Conservation (phyloP, 225 moss, liverwort and hornwort species). For the Marchantia polymorpha region DNA sequence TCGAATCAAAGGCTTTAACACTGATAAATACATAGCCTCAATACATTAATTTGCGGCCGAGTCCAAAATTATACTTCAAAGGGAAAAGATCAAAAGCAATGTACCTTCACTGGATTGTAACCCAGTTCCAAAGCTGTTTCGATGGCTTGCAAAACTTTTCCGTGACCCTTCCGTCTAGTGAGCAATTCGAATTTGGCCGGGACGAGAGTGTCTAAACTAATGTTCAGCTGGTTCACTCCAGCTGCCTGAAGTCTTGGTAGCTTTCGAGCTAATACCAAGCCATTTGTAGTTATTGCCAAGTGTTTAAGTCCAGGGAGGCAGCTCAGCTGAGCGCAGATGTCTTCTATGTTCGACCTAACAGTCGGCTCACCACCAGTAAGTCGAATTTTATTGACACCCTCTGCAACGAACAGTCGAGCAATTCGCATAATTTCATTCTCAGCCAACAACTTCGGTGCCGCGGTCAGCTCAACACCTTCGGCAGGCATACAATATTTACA, state of each 20-base stretch:
- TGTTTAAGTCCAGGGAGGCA: conserved; percentile 66
- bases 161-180: conserved; percentile 81
- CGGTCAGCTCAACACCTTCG: conserved; percentile 82
- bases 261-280: conserved; percentile 80
- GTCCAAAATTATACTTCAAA: background rate
- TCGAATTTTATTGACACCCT: conserved; percentile 87
- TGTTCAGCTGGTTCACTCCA: conserved; percentile 77
- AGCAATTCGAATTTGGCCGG: conserved; percentile 95
- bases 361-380: conserved; percentile 98
- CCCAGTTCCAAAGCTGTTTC: conserved; percentile 75
- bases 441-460: conserved; percentile 52
- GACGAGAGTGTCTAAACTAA: conserved; percentile 88
- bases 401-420: conserved; percentile 81
- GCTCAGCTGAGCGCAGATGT: conserved; percentile 64
- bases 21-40: too few species aligned
- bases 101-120: conserved; percentile 86
- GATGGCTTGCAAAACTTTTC: conserved; percentile 78
- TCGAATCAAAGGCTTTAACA: too few species aligned
- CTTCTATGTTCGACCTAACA: conserved; percentile 79
- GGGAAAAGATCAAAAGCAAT: background rate
- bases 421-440: conserved; percentile 71
- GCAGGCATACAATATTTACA: conserved; percentile 99
- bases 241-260: conserved; percentile 69
- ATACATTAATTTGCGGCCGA: too few species aligned
- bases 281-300: conserved; percentile 94